Conservation (phyloP, 352 stramenopile genomes). For the Phytophthora brassicae region DNA sequence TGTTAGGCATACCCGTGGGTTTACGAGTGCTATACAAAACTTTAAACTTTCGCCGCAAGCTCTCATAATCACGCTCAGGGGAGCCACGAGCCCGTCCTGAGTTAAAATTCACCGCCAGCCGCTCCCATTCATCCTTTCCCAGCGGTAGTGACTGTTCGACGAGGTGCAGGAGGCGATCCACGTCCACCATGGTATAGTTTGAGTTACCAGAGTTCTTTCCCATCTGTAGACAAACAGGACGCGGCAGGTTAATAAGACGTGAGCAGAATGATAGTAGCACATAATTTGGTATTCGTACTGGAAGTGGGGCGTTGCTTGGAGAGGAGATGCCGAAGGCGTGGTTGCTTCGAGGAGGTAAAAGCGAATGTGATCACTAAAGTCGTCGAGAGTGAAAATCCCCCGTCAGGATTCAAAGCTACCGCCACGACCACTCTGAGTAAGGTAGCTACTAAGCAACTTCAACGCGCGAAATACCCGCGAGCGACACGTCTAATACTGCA, state of each 20-base stretch:
- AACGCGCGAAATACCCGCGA: slow-evolving; percentile 10
- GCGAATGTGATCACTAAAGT: too few species aligned
- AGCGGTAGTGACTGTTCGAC: neutral
- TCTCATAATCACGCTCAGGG: neutral
- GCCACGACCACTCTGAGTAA: neutral
- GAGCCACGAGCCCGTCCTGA: neutral
- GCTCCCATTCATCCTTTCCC: neutral
- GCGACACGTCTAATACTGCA: neutral
- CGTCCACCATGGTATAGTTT: neutral
- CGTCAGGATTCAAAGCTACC: neutral
- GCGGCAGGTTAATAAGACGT: neutral
- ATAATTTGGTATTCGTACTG: neutral
- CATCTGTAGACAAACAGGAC: slow-evolving; percentile 2
- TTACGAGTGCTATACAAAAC: neutral
- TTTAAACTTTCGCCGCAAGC: too few species aligned
- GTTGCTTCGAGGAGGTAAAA: neutral
- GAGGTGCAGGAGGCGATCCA: neutral
- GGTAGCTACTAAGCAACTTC: neutral
- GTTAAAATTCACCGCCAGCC: neutral
- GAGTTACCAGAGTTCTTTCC: slow-evolving; percentile 1
- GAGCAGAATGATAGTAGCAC: neutral
- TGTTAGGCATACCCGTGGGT: neutral
- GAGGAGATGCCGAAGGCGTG: neutral
- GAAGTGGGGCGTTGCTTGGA: neutral
- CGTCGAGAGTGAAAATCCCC: too few species aligned